Evolutionary conservation across 2,329 filamentous ascomycete species (phyloP).

Genomic region (Aspergillus spinulosporus): DNA sequence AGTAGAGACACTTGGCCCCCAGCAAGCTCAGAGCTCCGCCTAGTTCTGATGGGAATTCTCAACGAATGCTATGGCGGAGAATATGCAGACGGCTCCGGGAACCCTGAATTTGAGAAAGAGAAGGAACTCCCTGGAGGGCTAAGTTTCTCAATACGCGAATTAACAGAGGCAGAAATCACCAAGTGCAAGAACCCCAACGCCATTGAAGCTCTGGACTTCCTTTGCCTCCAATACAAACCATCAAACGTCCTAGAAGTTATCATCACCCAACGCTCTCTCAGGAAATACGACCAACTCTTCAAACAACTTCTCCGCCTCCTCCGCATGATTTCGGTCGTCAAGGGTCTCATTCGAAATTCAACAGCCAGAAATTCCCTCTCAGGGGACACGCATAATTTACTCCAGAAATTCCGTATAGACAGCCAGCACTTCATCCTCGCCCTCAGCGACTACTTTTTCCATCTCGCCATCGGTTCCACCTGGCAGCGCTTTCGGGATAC

Average conservation of each 20-base stretch:
- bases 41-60: slow-evolving; percentile 83
- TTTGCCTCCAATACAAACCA: slow-evolving; percentile 80
- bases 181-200: slow-evolving; percentile 79
- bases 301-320: slow-evolving; percentile 73
- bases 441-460: slow-evolving; percentile 75
- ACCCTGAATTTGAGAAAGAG: slow-evolving; percentile 26
- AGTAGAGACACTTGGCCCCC: slow-evolving; percentile 85
- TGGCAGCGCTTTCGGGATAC: slow-evolving; percentile 72
- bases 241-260: slow-evolving; percentile 70
- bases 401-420: slow-evolving; percentile 69
- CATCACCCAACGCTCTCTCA: slow-evolving; percentile 68
- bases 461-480: slow-evolving; percentile 69
- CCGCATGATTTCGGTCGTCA: slow-evolving; percentile 75
- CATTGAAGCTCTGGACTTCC: slow-evolving; percentile 87
- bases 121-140: slow-evolving; percentile 65
- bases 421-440: slow-evolving; percentile 76
- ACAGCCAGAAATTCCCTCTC: slow-evolving; percentile 38
- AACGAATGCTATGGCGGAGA: slow-evolving; percentile 66
- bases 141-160: slow-evolving; percentile 80
- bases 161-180: slow-evolving; percentile 75
- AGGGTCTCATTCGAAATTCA: slow-evolving; percentile 63
- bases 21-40: slow-evolving; percentile 85
- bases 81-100: slow-evolving; percentile 22
- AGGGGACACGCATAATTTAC: slow-evolving; percentile 40
- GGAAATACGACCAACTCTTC: slow-evolving; percentile 85